A percentile compares a stretch with the other conserved stretches of the same genome.
phyloP scores from a whole-genome alignment of 345 rosid genomes.

The Reutealis trisperma region DNA sequence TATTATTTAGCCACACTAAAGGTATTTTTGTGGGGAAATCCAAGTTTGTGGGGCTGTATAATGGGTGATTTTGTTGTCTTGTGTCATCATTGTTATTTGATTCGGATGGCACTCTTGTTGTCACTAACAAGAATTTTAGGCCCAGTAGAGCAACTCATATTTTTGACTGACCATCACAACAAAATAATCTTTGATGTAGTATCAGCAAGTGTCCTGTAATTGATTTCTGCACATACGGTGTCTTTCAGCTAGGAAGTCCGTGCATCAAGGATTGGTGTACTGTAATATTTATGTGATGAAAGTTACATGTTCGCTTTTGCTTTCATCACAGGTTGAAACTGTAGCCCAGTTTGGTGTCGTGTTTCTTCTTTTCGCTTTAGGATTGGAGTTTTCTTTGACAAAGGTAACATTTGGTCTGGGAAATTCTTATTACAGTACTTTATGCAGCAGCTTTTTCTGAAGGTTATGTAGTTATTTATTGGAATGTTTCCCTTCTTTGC shows the following conservation, averaged over 20 bases:
- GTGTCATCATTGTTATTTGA: background rate
- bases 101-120: background rate
- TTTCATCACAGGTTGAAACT: conserved; percentile 72
- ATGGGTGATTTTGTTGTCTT: conserved; percentile 1
- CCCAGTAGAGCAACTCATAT: background rate
- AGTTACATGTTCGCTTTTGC: conserved; percentile 18
- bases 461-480: conserved; percentile 4
- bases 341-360: conserved; percentile 98
- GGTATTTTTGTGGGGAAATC: background rate
- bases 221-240: background rate
- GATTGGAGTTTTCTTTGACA: conserved; percentile 94
- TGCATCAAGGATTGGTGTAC: background rate
- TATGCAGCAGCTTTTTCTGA: background rate
- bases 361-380: conserved; percentile 98
- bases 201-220: background rate
- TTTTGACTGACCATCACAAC: background rate
- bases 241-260: background rate
- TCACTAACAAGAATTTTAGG: background rate
- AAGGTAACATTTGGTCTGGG: conserved; percentile 53
- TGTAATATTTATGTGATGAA: background rate
- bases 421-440: conserved; percentile 3
- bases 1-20: background rate
- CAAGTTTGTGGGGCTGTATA: conserved; percentile 5
- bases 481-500: background rate
- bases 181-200: background rate